Evolutionary conservation across 148 eudicot species (phyloP), one percentile per base, ranked within the genome.

Genomic region (Cornus florida): DNA sequence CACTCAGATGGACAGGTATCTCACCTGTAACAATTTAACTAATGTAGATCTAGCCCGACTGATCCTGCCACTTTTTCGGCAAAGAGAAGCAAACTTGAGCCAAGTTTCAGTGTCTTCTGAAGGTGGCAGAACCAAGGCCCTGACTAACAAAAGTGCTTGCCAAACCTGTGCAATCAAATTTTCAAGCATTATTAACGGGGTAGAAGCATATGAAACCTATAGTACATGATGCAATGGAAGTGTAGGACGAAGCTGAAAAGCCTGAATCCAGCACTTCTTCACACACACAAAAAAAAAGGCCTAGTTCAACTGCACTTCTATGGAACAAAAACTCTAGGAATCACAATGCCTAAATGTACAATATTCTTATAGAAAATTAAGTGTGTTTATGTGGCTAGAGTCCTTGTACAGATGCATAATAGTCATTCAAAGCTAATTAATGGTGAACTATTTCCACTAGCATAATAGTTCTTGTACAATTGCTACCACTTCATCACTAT

Each of bases 1-100:
- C 20, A 19, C 20, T 62, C 23, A 20, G 2, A 17, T 13, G 19
- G 67, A 28, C 33, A 22, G 66, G 28, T 17, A 38, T 57, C 16
- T 77, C 20, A 94, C 99, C 99, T 94, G 97, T 69, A 97, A 80
- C 77, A 97, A 97, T 84, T 97, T 91, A 65, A 88, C 79, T 70
- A 97, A 88, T 23, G 98, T 96, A 75, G 99, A 92, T 86, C 86
- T 92, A 71, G 99, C 99, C 72, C 94, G 99, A 86, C 91, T 92
- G 65, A 92, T 89, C 78, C 98, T 87, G 69, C 97, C 95, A 97
- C 87, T 94, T 83, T 91, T 91, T 35, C 95, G 90, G 85, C 99
- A 97, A 70, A 97, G 94, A 19, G 95, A 91, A 66, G 97, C 92
- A 84, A 97, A 97, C 86, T 94, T 97, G 78, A 94, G 86, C 98